Evolutionary conservation across 108 stramenopile genomes (phyloP).

Genomic region (Pseudonitzschia multiseries): DNA sequence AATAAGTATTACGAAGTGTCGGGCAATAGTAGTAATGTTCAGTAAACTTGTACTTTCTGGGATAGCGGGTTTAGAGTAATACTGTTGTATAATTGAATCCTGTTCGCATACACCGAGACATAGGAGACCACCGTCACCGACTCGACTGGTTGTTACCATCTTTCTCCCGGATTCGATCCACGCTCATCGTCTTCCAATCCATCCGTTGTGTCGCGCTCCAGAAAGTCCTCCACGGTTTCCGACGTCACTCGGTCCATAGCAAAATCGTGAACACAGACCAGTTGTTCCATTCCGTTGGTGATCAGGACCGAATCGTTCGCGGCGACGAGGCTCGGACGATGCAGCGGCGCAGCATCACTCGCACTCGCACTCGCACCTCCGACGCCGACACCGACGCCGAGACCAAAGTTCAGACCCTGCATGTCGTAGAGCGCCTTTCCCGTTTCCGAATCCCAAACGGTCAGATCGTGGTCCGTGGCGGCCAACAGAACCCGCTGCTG

Average conservation of each 20-base stretch:
- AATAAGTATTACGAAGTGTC: too few species aligned
- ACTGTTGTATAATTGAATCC: too few species aligned
- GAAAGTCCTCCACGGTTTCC: neutral
- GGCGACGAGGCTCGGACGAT: constrained; percentile 7
- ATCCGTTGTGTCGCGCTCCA: neutral
- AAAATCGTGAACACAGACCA: constrained; percentile 79
- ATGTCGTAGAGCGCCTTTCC: constrained; percentile 24
- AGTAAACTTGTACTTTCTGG: too few species aligned
- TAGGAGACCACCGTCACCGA: too few species aligned
- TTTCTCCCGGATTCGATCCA: too few species aligned
- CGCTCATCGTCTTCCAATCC: neutral
- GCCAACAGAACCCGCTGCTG: constrained; percentile 26
- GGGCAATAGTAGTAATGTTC: too few species aligned
- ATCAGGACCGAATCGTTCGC: constrained; percentile 11
- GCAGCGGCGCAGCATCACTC: neutral
- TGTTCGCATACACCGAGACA: too few species aligned
- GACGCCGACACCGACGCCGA: too few species aligned
- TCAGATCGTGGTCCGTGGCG: constrained; percentile 18
- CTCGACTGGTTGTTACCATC: too few species aligned
- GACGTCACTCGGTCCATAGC: constrained; percentile 18
- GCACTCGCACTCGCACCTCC: too few species aligned
- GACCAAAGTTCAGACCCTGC: constrained; percentile 23
- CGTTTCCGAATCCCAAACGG: constrained; percentile 18
- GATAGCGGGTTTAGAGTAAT: too few species aligned
- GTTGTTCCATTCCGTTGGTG: constrained; percentile 63